Evolutionary conservation across 2,329 filamentous ascomycete genomes (phyloP).

Genomic region (Emergomyces africanus): DNA sequence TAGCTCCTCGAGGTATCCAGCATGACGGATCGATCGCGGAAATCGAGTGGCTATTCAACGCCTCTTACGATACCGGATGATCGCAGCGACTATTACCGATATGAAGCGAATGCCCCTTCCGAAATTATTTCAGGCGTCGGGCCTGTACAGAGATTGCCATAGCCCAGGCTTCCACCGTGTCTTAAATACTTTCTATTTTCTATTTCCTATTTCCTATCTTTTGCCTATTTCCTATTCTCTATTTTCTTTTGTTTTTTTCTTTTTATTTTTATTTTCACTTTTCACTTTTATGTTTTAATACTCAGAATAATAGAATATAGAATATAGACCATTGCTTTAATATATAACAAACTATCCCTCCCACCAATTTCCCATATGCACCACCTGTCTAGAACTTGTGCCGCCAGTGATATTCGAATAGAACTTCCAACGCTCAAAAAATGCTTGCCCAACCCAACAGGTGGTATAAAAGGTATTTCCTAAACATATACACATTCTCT

Average conservation of each 20-base stretch:
- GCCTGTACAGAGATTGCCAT: not conserved
- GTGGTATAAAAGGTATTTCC: not conserved
- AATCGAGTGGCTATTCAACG: not conserved
- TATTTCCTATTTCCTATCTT: not conserved
- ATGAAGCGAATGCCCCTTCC: not conserved
- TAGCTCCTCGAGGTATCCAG: not conserved
- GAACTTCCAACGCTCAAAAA: not conserved
- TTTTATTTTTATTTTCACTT: not conserved
- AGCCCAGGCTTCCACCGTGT: too few relatives aligned
- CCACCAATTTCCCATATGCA: not conserved
- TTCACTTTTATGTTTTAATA: not conserved
- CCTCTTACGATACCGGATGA: slow-evolving; percentile 1
- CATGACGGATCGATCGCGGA: not conserved
- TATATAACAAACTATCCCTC: not conserved
- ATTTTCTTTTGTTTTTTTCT: not conserved
- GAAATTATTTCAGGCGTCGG: not conserved
- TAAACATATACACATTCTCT: not conserved
- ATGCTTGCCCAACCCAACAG: not conserved
- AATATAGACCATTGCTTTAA: not conserved
- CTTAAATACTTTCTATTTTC: too few relatives aligned
- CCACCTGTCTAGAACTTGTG: not conserved
- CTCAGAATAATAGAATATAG: not conserved
- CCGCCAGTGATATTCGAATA: not conserved
- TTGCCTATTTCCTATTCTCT: not conserved
- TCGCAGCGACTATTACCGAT: not conserved